Percentiles rank a stretch among this genome's conserved stretches.
Evolutionary conservation across 1,284 basidiomycete genomes (phyloP).

Genomic region (Waitea zeae): DNA sequence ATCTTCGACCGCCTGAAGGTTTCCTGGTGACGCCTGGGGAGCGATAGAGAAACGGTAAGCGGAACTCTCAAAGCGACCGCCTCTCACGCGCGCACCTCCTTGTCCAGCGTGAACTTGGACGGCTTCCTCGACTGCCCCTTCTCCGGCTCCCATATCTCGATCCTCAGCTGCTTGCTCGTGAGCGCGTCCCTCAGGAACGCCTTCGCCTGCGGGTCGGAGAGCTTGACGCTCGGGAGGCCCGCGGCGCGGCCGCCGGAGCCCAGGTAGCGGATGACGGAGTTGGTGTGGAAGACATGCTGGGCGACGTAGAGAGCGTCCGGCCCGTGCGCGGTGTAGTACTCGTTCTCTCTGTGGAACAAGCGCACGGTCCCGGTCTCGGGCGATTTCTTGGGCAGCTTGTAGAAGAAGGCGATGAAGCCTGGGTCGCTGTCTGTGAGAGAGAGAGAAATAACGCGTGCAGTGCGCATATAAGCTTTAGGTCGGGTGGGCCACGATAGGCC

Average conservation of each 20-base stretch:
- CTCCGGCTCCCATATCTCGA: conserved; percentile 85
- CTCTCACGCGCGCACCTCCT: conserved; percentile 37
- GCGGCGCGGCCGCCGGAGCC: conserved; percentile 32
- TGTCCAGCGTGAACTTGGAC: conserved; percentile 57
- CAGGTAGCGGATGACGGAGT: conserved; percentile 73
- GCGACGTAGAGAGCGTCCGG: conserved; percentile 82
- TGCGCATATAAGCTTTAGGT: not conserved
- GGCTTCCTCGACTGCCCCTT: conserved; percentile 59
- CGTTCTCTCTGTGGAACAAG: conserved; percentile 63
- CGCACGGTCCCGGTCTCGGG: conserved; percentile 62
- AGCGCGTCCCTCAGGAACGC: conserved; percentile 81
- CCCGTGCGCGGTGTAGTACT: conserved; percentile 84
- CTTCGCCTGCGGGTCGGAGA: conserved; percentile 74
- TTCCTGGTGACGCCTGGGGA: conserved; percentile 80
- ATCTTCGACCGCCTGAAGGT: conserved; percentile 87
- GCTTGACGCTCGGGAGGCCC: conserved; percentile 63
- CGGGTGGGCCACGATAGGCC: not conserved
- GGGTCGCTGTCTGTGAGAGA: conserved; percentile 19
- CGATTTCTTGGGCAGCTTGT: conserved; percentile 44
- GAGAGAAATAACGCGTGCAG: not conserved
- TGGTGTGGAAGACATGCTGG: conserved; percentile 70
- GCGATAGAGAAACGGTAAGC: conserved; percentile 6
- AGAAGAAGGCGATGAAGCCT: conserved; percentile 64
- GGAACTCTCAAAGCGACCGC: not conserved
- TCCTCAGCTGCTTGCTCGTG: conserved; percentile 77